Conservation (phyloP, 768 basidiomycete genomes). For the Exsudoporus frostii region DNA sequence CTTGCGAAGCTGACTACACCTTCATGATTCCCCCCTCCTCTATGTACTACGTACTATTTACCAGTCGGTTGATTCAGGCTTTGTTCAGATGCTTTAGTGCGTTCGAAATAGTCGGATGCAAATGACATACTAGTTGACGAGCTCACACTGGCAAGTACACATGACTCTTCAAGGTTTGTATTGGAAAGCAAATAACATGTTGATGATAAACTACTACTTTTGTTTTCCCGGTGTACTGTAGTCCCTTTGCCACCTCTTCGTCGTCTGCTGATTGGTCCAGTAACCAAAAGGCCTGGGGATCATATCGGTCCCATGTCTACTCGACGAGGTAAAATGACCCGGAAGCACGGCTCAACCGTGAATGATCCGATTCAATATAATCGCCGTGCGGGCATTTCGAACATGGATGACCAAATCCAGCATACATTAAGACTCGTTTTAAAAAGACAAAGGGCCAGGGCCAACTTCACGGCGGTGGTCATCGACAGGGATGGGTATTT, state of each 20-base stretch:
- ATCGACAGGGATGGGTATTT: no score
- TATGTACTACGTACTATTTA: not conserved
- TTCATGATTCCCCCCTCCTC: not conserved
- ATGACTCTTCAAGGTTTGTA: not conserved
- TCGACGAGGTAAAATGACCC: constrained; percentile 2
- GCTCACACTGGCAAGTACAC: not conserved
- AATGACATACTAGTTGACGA: not conserved
- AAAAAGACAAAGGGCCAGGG: no score
- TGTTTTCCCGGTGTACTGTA: constrained; percentile 69
- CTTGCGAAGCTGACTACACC: constrained; percentile 50
- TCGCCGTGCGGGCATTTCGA: no score
- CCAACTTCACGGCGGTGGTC: no score
- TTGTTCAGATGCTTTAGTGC: not conserved
- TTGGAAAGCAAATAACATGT: not conserved
- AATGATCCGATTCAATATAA: no score
- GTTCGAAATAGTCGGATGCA: not conserved
- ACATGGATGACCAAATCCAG: no score
- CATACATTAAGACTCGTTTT: no score
- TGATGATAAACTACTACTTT: constrained; percentile 24
- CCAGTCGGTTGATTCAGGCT: constrained; percentile 3
- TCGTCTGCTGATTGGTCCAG: constrained; percentile 63
- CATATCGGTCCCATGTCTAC: constrained; percentile 6
- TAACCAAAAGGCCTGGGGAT: constrained; percentile 57
- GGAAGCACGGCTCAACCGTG: no score
- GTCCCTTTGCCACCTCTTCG: constrained; percentile 68